A percentile compares a stretch with the other conserved stretches of the same genome.
These are phyloP conservation scores for Hypericum perforatum DNA, from an alignment of 345 rosid genomes.

Conservation along the genomic window DNA sequence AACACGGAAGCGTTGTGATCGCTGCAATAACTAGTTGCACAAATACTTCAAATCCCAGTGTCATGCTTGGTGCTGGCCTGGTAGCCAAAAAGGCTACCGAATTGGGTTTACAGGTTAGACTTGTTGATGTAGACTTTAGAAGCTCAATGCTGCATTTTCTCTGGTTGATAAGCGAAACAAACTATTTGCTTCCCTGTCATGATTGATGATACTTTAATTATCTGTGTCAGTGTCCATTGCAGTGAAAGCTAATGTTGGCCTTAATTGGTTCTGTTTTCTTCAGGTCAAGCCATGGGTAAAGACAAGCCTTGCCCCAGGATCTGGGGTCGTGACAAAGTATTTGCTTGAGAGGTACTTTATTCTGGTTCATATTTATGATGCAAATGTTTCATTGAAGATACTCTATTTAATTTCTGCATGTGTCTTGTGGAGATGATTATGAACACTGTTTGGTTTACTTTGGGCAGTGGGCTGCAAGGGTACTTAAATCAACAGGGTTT, in stretches of 20 bases:
- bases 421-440: no score
- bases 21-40: constrained; percentile 30
- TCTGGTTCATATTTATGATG: neutral
- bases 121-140: no score
- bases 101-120: constrained; percentile 1
- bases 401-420: constrained; percentile 1
- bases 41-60: constrained; percentile 26
- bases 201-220: no score
- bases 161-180: neutral
- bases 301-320: constrained; percentile 5
- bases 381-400: neutral
- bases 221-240: no score
- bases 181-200: neutral
- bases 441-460: neutral
- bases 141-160: neutral
- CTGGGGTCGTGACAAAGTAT: constrained; percentile 5
- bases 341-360: neutral
- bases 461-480: constrained; percentile 12
- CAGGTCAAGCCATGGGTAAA: constrained; percentile 5
- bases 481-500: constrained; percentile 23
- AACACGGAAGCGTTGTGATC: constrained; percentile 23
- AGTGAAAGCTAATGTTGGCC: no score
- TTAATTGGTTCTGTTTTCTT: neutral
- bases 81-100: constrained; percentile 19
- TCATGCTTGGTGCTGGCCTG: constrained; percentile 28